Evolutionary conservation across 1,284 basidiomycete species (phyloP).

Genomic region (Anthracocystis setariae): DNA sequence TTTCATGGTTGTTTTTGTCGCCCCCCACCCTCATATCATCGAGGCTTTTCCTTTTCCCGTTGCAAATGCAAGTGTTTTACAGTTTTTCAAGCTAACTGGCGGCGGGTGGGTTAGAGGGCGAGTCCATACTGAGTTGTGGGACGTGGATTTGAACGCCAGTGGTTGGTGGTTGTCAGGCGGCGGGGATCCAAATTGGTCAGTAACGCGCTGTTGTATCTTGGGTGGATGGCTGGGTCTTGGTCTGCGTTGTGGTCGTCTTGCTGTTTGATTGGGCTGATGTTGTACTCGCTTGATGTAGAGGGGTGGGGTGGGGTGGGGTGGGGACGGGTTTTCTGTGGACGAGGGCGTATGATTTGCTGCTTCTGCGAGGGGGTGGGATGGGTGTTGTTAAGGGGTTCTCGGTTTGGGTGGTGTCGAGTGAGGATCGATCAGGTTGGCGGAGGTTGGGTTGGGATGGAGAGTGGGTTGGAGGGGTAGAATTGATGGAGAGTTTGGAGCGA

Average conservation of each 20-base stretch:
- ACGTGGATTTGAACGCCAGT: too few species aligned
- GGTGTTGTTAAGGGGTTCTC: neutral
- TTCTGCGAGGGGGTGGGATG: constrained; percentile 16
- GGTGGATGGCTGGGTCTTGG: neutral
- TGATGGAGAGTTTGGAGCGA: too few species aligned
- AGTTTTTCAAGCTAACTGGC: too few species aligned
- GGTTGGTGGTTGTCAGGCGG: neutral
- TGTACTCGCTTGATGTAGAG: too few species aligned
- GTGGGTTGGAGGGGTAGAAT: neutral
- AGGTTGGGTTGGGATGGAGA: neutral
- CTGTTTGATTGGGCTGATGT: constrained; percentile 19
- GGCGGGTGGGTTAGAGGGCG: neutral
- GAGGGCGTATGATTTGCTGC: constrained; percentile 24
- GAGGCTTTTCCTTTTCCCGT: too few species aligned
- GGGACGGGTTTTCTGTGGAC: neutral
- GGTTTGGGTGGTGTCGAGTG: constrained; percentile 8
- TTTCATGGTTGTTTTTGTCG: too few species aligned
- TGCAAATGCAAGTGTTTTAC: too few species aligned
- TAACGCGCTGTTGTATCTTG: constrained; percentile 10
- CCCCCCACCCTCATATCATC: too few species aligned
- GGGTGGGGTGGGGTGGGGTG: too few species aligned
- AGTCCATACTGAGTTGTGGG: neutral
- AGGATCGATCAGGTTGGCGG: constrained; percentile 1
- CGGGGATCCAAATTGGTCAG: constrained; percentile 18
- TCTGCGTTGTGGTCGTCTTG: constrained; percentile 14